Evolutionary conservation across 257 asterid species (phyloP), one percentile per base, ranked within the genome.

Genomic region (Cordia subcordata): DNA sequence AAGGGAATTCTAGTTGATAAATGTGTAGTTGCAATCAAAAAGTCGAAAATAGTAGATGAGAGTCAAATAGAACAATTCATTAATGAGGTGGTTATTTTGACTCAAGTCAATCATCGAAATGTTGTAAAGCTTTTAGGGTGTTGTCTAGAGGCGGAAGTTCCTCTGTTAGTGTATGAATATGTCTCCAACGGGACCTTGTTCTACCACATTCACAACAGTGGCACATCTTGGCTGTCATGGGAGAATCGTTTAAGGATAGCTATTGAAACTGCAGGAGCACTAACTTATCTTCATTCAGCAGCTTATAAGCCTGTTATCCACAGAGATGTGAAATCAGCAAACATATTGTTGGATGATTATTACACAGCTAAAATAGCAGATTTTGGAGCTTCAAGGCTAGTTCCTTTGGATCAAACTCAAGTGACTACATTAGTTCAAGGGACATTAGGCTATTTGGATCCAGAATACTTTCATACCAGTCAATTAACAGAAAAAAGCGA

Each of bases 401-500:
- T 89, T 0, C 76, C 85, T 0, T 17, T 89, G 40, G 96, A 89
- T 74, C 86, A 86, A 44, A 80, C 77, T 0, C 87, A 84, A 33
- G 83, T 89, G 6, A 85, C 89, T 0, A 89, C 95, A 0, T 10
- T 89, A 68, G 95, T 89, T 9, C 94, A 84, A 57, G 96, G 96
- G 16, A 90, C 96, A 0, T 12, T 86, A 5, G 96, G 96, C 0
- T 89, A 89, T 61, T 44, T 89, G 59, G 96, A 89, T 27, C 96
- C 94, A 0, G 96, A 82, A 49, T 89, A 89, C 50, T 86, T 86
- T 61, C 82, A n/a, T n/a, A n/a, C n/a, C n/a, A n/a, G n/a, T n/a
- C n/a, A n/a, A n/a, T n/a, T n/a, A n/a, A n/a, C n/a, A 78, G 95
- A 79, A 1, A 89, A 89, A 62, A 89, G 95, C 18, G 97, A 86